Conservation (phyloP, 1,284 basidiomycete genomes). For the Omphalotus olearius region DNA sequence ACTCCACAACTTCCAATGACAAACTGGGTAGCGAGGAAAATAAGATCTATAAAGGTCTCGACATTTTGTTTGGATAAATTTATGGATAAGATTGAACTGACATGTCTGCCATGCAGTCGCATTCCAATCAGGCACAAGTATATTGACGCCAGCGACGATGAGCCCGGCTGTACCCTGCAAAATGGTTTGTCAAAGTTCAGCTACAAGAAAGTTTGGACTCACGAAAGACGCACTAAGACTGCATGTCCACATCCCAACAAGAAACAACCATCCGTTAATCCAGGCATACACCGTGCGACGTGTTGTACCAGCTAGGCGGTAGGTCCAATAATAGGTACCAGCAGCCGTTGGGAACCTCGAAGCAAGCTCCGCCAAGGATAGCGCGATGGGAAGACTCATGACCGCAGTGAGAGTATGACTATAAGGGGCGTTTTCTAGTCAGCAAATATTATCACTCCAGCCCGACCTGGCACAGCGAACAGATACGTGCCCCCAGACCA, state of each 20-base stretch:
- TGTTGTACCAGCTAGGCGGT: conserved; percentile 39
- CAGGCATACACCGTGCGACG: conserved; percentile 41
- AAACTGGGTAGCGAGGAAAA: conserved; percentile 44
- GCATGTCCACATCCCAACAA: conserved; percentile 52
- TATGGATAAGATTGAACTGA: conserved; percentile 19
- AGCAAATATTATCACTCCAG: background rate
- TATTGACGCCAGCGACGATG: conserved; percentile 42
- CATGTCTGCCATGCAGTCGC: conserved; percentile 49
- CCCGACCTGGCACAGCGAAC: background rate
- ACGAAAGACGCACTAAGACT: conserved; percentile 50
- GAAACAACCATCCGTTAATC: conserved; percentile 53
- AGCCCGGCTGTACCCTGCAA: conserved; percentile 43
- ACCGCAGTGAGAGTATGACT: conserved; percentile 45
- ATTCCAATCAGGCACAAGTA: conserved; percentile 45
- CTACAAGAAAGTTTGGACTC: conserved; percentile 13
- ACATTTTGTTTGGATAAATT: background rate
- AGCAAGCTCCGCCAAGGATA: conserved; percentile 49
- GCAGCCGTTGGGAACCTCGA: conserved; percentile 54
- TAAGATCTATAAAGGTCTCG: conserved; percentile 33
- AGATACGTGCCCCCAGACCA: conserved; percentile 45
- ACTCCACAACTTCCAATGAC: conserved; percentile 40
- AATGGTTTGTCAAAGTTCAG: background rate
- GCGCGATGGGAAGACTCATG: conserved; percentile 39
- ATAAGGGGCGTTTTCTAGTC: background rate
- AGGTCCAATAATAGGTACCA: conserved; percentile 55